Percentiles rank a stretch among this genome's conserved stretches.
Conservation (phyloP, 768 basidiomycete species). For the Lactarius hengduanensis region DNA sequence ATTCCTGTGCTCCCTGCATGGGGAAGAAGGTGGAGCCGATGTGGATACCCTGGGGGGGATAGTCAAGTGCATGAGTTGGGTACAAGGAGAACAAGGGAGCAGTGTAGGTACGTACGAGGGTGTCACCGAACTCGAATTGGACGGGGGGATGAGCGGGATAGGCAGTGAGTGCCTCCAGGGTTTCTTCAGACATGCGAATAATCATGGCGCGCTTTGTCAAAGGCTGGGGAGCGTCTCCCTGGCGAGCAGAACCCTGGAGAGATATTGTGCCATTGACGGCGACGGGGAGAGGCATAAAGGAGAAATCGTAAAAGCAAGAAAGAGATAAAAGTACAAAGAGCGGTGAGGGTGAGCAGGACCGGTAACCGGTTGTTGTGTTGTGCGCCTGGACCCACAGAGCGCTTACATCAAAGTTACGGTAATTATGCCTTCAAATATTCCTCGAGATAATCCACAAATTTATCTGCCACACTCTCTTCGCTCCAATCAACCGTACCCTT, state of each 20-base stretch:
- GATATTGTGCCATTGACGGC: slow-evolving; percentile 47
- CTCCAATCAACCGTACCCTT: slow-evolving; percentile 76
- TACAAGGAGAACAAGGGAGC: neutral
- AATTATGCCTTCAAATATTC: slow-evolving; percentile 53
- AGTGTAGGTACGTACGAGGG: slow-evolving; percentile 46
- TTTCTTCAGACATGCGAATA: slow-evolving; percentile 70
- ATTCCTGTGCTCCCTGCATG: slow-evolving; percentile 54
- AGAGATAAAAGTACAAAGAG: slow-evolving; percentile 9
- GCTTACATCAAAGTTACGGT: neutral
- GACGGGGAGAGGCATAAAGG: slow-evolving; percentile 63
- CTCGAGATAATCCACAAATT: slow-evolving; percentile 70
- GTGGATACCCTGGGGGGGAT: slow-evolving; percentile 43
- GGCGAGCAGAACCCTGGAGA: slow-evolving; percentile 55
- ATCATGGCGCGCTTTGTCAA: slow-evolving; percentile 74
- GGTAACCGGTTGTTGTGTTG: slow-evolving; percentile 1
- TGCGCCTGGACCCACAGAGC: neutral
- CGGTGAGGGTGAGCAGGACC: neutral
- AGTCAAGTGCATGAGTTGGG: neutral
- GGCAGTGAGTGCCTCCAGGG: slow-evolving; percentile 63
- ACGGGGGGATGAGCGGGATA: slow-evolving; percentile 45
- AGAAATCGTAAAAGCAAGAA: slow-evolving; percentile 9
- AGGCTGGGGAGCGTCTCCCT: slow-evolving; percentile 54
- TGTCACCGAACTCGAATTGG: slow-evolving; percentile 61
- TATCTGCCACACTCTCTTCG: slow-evolving; percentile 64
- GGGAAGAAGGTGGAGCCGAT: slow-evolving; percentile 66